Percentiles rank a stretch among this genome's conserved stretches.
phyloP scores from a whole-genome alignment of 257 asterid genomes.

The Fraxinus quadrangulata region DNA sequence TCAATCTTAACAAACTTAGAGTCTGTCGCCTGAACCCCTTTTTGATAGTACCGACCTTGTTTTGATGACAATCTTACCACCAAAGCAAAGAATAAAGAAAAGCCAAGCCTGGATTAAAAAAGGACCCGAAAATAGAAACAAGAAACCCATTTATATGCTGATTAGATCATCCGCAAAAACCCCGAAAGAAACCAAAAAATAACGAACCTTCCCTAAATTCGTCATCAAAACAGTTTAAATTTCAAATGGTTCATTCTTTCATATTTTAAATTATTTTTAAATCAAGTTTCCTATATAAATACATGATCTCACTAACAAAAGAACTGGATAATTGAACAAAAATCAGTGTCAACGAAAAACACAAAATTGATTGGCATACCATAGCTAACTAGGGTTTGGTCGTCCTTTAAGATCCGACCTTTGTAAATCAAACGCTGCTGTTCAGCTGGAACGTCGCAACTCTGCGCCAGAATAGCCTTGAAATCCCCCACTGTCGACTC shows the following conservation, averaged over 20 bases:
- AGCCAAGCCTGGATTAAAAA: neutral
- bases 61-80: neutral
- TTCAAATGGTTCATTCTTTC: neutral
- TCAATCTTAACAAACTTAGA: neutral
- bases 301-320: neutral
- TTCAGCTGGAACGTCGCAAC: slow-evolving; percentile 55
- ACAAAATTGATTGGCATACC: slow-evolving; percentile 35
- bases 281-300: neutral
- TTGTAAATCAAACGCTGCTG: slow-evolving; percentile 64
- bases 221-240: neutral
- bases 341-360: neutral
- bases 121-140: neutral
- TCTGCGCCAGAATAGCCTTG: slow-evolving; percentile 52
- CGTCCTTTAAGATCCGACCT: slow-evolving; percentile 67
- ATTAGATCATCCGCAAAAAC: neutral
- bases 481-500: slow-evolving; percentile 56
- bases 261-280: neutral
- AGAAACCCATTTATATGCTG: neutral
- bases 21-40: neutral
- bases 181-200: neutral
- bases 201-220: neutral
- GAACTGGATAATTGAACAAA: neutral
- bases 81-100: neutral
- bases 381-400: slow-evolving; percentile 55
- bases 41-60: neutral